Evolutionary conservation across 2,329 filamentous ascomycete species (phyloP), one percentile per base, ranked within the genome.

Genomic region (Xylaria polymorpha): DNA sequence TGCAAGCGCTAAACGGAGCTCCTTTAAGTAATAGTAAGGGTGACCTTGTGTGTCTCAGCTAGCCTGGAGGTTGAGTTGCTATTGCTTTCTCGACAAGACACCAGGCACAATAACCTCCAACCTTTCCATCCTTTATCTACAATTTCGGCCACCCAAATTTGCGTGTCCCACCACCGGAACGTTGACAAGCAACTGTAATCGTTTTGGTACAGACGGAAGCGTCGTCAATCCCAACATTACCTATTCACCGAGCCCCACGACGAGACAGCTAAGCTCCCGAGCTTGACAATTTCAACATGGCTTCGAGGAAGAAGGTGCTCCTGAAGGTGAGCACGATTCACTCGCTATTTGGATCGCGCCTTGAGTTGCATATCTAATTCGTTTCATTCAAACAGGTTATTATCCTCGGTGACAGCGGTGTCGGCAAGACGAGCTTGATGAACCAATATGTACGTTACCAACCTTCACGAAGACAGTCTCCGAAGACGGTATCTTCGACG

Each of bases 401-500:
- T 79, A 98, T 99, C 84, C 91, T 99, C 76, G 96, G 96, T 77
- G 96, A 99, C 83, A 98, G 95, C 83, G 96, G 96, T 84, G 96
- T 99, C 72, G 96, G 96, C 81, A 99, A 99, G 88, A 99, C 96
- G 71, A 98, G 94, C 83, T 90, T 99, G 89, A 99, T 99, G 96
- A 99, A 99, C 85, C 96, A 99, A 98, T 99, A 98, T 93, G 96
- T 98, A 90, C 82, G 92, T 76, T 62, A n/a, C 59, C 64, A 37
- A 71, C 64, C 25, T 20, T 58, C 43, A 66, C 20, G 37, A 20
- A 12, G 61, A 44, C 44, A 48, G 25, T 12, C 39, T 37, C 61
- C 22, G 5, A 37, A 39, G 39, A 66, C 39, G 41, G 39, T 58
- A 8, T 25, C 22, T 20, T 53, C 43, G 14, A 58, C 12, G 25